Evolutionary conservation across 1,139 yeast genomes (phyloP).

Genomic region (Starmera stellimalicola): DNA sequence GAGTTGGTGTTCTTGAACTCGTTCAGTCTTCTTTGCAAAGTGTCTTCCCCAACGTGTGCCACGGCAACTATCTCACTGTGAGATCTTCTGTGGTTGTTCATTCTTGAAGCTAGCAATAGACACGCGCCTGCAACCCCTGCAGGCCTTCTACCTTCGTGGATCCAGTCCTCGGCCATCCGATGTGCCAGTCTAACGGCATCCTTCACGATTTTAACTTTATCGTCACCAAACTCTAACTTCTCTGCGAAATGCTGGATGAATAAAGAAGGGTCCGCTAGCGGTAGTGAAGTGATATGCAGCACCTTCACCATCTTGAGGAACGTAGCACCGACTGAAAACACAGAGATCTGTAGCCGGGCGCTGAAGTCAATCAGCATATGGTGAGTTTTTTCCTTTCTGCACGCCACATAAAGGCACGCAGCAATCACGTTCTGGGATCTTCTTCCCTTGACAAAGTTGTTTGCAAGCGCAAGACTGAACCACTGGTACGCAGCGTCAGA

Average conservation of each 20-base stretch:
- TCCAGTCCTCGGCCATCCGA: constrained; percentile 93
- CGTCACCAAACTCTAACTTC: constrained; percentile 65
- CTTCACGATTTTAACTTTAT: constrained; percentile 62
- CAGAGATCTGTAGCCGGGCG: constrained; percentile 81
- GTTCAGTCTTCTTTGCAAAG: constrained; percentile 78
- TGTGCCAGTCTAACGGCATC: constrained; percentile 86
- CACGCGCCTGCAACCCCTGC: constrained; percentile 99
- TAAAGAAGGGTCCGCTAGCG: constrained; percentile 87
- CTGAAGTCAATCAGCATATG: constrained; percentile 96
- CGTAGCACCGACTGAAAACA: constrained; percentile 91
- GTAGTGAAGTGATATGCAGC: constrained; percentile 64
- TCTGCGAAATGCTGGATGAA: constrained; percentile 93
- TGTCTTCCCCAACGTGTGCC: constrained; percentile 91
- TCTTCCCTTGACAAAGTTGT: constrained; percentile 92
- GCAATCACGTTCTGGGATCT: constrained; percentile 91
- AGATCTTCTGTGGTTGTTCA: constrained; percentile 88
- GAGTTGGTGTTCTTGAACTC: constrained; percentile 79
- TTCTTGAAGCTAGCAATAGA: constrained; percentile 82
- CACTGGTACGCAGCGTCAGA: constrained; percentile 82
- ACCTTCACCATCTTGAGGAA: constrained; percentile 83
- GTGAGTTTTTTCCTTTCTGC: constrained; percentile 82
- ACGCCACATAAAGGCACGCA: constrained; percentile 88
- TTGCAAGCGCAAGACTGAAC: constrained; percentile 77
- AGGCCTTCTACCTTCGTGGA: constrained; percentile 92
- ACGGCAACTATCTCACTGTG: constrained; percentile 93